Evolutionary conservation across 768 basidiomycete genomes (phyloP), one percentile per base, ranked within the genome.

Genomic region (Podaxis carcinomalis): DNA sequence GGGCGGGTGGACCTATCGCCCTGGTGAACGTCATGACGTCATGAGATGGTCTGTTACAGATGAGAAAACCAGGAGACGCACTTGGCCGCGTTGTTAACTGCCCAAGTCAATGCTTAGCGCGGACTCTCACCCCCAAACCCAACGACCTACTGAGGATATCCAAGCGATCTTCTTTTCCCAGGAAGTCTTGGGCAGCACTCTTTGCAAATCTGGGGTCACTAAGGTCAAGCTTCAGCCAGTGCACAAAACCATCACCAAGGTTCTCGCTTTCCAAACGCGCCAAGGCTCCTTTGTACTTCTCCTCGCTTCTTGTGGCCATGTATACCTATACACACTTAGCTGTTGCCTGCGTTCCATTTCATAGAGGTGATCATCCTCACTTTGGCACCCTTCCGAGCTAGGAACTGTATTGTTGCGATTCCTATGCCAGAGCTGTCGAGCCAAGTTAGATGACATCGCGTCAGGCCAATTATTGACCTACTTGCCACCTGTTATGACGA

Each of bases 141-240:
- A n/a, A 19, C 16, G 7, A 73, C 79, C 63, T 61, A 85, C 85
- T 64, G 16, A 88, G 66, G 5, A 86, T 73, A 65, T 88, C 86
- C 59, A 88, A 65, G 28, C 85, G 74, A 37, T 68, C 69, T 66
- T 88, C 86, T 65, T 68, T 77, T 59, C 54, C 66, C 70, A 83
- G 64, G 62, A 87, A 80, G 42, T 75, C 79, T 51, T 81, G 75
- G 0, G 82, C 86, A 3, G 80, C 68, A 28, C 68, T 71, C 66
- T 78, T 82, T n/a, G 79, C 81, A 28, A 74, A 69, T 36, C 75
- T 72, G 1, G 84, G 78, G 49, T 83, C 78, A 32, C 68, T 66
- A 58, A 89, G 67, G 68, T 88, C 83, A 13, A 88, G 74, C 42
- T 80, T 73, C 11, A 84, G 64, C 76, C 76, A 85, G 3, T 76